phyloP scores from a whole-genome alignment of 2,329 filamentous ascomycete species.

The Neopestalotiopsis rosae region DNA sequence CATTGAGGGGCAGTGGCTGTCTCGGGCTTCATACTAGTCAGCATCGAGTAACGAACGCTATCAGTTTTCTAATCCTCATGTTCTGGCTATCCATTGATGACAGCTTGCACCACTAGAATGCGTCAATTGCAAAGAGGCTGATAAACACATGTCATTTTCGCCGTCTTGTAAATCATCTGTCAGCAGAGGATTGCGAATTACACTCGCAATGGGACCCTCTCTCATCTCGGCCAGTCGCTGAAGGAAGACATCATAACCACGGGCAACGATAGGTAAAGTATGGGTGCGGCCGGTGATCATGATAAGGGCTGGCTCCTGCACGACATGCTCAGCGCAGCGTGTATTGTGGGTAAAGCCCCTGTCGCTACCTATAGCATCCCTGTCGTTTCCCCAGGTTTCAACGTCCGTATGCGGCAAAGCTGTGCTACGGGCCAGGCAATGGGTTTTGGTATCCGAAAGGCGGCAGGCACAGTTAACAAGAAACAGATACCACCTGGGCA shows the following conservation, averaged over 20 bases:
- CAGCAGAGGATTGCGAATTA: background rate
- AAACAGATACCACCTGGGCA: background rate
- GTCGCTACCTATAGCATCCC: background rate
- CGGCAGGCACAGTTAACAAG: background rate
- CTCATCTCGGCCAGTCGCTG: background rate
- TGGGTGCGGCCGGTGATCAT: background rate
- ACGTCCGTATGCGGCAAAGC: slow-evolving; percentile 4
- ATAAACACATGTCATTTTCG: background rate
- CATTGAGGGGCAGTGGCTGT: background rate
- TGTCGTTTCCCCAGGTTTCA: slow-evolving; percentile 11
- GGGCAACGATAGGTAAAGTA: background rate
- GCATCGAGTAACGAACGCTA: background rate
- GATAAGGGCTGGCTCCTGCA: slow-evolving; percentile 1
- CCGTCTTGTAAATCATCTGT: background rate
- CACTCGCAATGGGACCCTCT: background rate
- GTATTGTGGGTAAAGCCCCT: background rate
- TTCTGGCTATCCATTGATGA: background rate
- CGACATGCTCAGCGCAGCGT: background rate
- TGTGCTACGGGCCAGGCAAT: background rate
- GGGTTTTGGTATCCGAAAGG: background rate
- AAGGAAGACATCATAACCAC: background rate
- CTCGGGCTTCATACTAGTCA: background rate
- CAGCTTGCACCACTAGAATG: background rate
- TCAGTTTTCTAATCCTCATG: background rate
- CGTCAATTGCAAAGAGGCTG: background rate